A percentile compares a stretch with the other conserved stretches of the same genome.
phyloP scores from a whole-genome alignment of 805 yeast genomes.

The Pachysolen tannophilus region DNA sequence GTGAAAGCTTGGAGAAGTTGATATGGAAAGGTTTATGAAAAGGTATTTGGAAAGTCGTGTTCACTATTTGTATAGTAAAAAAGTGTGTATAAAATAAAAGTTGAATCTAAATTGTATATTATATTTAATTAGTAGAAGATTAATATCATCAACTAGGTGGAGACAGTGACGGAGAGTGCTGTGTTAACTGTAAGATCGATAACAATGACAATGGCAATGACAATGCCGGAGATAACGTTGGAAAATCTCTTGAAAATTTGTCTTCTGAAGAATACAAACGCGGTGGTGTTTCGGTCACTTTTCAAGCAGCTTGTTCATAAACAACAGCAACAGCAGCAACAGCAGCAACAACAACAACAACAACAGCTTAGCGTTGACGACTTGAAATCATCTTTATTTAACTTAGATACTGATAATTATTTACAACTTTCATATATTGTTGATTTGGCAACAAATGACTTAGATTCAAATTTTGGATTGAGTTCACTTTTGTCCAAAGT shows the following conservation, averaged over 20 bases:
- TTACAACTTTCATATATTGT: not conserved
- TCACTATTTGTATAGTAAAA: too few species aligned
- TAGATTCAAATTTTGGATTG: not conserved
- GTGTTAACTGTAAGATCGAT: too few species aligned
- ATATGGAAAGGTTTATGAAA: constrained; percentile 57
- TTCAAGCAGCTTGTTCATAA: constrained; percentile 6
- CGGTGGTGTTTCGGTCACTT: constrained; percentile 6
- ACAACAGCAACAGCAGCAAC: not conserved
- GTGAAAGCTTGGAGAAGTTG: constrained; percentile 61
- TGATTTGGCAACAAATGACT: not conserved
- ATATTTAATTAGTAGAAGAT: too few species aligned
- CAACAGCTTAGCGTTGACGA: not conserved
- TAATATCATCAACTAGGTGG: too few species aligned
- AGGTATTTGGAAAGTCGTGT: too few species aligned
- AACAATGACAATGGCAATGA: not conserved
- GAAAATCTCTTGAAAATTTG: not conserved
- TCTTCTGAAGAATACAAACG: constrained; percentile 16
- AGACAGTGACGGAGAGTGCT: too few species aligned
- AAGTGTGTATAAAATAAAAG: too few species aligned
- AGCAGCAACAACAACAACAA: constrained; percentile 4
- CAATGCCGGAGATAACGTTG: not conserved
- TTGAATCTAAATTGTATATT: too few species aligned
- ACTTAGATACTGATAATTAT: not conserved
- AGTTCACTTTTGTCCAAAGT: not conserved
- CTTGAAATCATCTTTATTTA: not conserved